These are phyloP conservation scores for Cladosporium phlei DNA, from an alignment of 2,329 filamentous ascomycete genomes.

Conservation along the genomic window DNA sequence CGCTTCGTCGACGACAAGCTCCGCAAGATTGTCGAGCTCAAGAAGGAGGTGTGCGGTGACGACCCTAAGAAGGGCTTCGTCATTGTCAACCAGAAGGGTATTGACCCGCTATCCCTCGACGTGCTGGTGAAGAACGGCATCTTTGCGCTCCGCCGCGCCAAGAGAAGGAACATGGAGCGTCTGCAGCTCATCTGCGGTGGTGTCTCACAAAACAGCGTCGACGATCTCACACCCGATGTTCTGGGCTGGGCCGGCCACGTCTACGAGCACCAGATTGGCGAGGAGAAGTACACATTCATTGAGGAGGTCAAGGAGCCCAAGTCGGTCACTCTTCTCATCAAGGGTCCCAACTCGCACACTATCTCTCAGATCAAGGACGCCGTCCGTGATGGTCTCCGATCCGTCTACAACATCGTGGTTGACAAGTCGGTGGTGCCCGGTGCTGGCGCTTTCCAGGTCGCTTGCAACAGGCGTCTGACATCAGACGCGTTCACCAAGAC, in stretches of 20 bases:
- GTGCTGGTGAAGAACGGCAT: conserved; percentile 98
- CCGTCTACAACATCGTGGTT: conserved; percentile 99
- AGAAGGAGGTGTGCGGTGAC: conserved; percentile 93
- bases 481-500: conserved; percentile 82
- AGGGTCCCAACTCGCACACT: conserved; percentile 94
- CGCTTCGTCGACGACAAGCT: conserved; percentile 94
- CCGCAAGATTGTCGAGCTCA: conserved; percentile 94
- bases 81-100: conserved; percentile 98
- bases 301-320: conserved; percentile 99
- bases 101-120: conserved; percentile 91
- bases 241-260: conserved; percentile 95
- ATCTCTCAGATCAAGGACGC: conserved; percentile 96
- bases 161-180: conserved; percentile 98
- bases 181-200: conserved; percentile 93
- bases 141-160: conserved; percentile 85
- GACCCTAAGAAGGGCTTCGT: conserved; percentile 95
- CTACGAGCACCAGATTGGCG: conserved; percentile 93
- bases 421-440: conserved; percentile 93
- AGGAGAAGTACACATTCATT: conserved; percentile 98
- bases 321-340: conserved; percentile 95
- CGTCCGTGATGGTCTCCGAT: conserved; percentile 87
- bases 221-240: conserved; percentile 80
- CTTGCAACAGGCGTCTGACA: conserved; percentile 79
- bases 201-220: conserved; percentile 88
- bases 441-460: conserved; percentile 91